These are phyloP conservation scores for Arthrobotrys iridis DNA, from an alignment of 2,329 filamentous ascomycete species.

Conservation along the genomic window DNA sequence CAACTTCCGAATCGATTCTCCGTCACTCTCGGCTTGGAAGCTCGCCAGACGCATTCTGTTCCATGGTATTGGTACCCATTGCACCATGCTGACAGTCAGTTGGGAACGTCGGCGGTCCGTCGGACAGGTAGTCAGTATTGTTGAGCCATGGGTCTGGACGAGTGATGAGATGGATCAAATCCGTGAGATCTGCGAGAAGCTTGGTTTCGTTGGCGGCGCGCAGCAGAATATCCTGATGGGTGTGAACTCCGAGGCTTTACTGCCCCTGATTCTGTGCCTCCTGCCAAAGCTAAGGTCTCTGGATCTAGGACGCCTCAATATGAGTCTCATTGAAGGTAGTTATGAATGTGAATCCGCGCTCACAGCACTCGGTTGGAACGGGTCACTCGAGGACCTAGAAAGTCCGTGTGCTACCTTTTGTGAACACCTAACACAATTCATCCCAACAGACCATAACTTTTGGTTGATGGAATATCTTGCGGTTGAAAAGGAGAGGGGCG, in stretches of 20 bases:
- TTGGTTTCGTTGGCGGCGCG: background rate
- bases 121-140: background rate
- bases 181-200: background rate
- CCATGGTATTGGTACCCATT: background rate
- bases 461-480: too few species aligned
- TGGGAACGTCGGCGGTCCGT: constrained; percentile 6
- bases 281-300: too few species aligned
- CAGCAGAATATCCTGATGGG: background rate
- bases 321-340: too few species aligned
- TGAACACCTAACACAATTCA: too few species aligned
- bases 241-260: constrained; percentile 2
- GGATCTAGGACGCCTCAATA: too few species aligned
- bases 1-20: background rate
- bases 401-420: too few species aligned
- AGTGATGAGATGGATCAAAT: background rate
- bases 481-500: too few species aligned
- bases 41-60: background rate
- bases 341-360: too few species aligned
- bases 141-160: background rate
- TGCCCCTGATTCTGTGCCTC: too few species aligned
- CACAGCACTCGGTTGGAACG: too few species aligned
- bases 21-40: background rate
- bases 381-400: too few species aligned
- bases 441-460: too few species aligned
- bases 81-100: background rate